A percentile compares a stretch with the other conserved stretches of the same genome.
phyloP scores from a whole-genome alignment of 192 early-diverging fungal species.

The Coemansia sp. region DNA sequence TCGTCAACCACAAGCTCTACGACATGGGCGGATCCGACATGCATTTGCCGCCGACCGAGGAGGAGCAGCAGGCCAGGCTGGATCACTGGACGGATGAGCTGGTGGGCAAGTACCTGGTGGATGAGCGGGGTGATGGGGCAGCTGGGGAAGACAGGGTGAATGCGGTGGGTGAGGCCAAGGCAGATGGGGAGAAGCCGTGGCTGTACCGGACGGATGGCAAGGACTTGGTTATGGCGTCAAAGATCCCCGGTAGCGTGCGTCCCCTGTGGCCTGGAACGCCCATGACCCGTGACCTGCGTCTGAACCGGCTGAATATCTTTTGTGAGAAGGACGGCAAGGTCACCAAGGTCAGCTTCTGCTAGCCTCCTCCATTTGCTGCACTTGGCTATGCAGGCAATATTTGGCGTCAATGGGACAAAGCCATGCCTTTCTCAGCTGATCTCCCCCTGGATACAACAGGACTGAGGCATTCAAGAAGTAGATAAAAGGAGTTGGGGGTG shows the following conservation, averaged over 20 bases:
- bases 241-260: slow-evolving; percentile 23
- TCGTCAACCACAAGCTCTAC: too few relatives aligned
- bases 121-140: slow-evolving; percentile 1
- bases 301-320: slow-evolving; percentile 23
- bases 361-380: not conserved
- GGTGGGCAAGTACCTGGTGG: slow-evolving; percentile 6
- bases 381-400: too few relatives aligned
- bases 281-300: slow-evolving; percentile 30
- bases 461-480: too few relatives aligned
- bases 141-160: not conserved
- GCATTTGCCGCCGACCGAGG: slow-evolving; percentile 8
- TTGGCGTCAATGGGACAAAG: too few relatives aligned
- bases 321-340: slow-evolving; percentile 11
- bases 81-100: slow-evolving; percentile 9
- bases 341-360: slow-evolving; percentile 9
- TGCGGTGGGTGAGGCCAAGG: not conserved
- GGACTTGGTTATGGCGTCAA: slow-evolving; percentile 10
- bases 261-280: slow-evolving; percentile 17
- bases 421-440: too few relatives aligned
- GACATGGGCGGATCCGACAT: not conserved
- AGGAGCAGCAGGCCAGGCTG: slow-evolving; percentile 15
- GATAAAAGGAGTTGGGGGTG: too few relatives aligned
- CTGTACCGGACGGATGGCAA: not conserved
- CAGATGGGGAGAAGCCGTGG: not conserved
- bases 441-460: too few relatives aligned